Evolutionary conservation across 2,329 filamentous ascomycete genomes (phyloP).

Genomic region (Aspergillus piperis): DNA sequence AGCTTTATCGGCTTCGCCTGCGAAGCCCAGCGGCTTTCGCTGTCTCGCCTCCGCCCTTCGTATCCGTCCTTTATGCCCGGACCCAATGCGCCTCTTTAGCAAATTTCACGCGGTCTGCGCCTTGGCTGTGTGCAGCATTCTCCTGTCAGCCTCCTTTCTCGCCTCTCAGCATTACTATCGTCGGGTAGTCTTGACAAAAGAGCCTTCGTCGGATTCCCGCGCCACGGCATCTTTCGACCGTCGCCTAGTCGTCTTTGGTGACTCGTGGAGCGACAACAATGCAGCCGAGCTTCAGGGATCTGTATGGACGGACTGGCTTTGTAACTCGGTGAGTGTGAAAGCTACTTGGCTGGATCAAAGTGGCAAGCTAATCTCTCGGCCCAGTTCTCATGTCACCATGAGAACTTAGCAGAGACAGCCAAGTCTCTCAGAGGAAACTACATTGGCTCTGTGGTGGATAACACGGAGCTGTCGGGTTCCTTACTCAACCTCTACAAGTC

Average conservation of each 20-base stretch:
- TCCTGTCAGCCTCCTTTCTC: constrained; percentile 33
- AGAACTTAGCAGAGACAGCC: constrained; percentile 36
- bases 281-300: constrained; percentile 29
- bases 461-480: constrained; percentile 30
- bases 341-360: background rate
- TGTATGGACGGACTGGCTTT: constrained; percentile 41
- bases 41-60: constrained; percentile 12
- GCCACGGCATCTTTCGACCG: constrained; percentile 26
- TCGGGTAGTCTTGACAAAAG: constrained; percentile 20
- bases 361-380: constrained; percentile 9
- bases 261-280: constrained; percentile 43
- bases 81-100: constrained; percentile 30
- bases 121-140: constrained; percentile 32
- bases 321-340: constrained; percentile 32
- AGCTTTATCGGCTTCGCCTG: constrained; percentile 7
- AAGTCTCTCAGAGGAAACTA: constrained; percentile 28
- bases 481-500: constrained; percentile 28
- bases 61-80: constrained; percentile 16
- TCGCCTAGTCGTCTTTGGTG: constrained; percentile 41
- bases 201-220: constrained; percentile 22
- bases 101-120: constrained; percentile 35
- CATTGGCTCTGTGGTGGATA: constrained; percentile 37
- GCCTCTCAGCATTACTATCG: constrained; percentile 27
- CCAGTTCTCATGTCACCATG: constrained; percentile 38
- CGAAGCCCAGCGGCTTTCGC: background rate